Evolutionary conservation across 345 rosid species (phyloP).

Genomic region (Eucalyptus lansdowneana): DNA sequence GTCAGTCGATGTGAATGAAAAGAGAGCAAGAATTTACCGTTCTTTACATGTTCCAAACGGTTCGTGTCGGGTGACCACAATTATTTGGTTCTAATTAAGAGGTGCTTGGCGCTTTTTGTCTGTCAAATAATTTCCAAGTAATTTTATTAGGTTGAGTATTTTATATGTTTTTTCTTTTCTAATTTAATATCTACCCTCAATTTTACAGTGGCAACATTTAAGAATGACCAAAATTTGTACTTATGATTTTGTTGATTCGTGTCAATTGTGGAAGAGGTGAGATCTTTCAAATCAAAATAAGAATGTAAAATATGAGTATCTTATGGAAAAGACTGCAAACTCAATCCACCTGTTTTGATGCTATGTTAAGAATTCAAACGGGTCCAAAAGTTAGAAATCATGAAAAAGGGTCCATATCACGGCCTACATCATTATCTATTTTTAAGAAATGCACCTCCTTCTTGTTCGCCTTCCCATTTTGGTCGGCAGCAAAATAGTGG

Average conservation of each 20-base stretch:
- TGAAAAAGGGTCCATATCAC: neutral
- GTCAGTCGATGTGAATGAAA: neutral
- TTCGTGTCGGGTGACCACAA: neutral
- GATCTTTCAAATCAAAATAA: neutral
- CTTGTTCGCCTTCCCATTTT: neutral
- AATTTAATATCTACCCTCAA: neutral
- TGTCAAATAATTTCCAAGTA: neutral
- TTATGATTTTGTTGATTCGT: neutral
- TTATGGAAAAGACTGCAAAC: neutral
- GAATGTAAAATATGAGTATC: neutral
- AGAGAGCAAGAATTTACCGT: neutral
- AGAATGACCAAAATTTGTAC: neutral
- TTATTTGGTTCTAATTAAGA: neutral
- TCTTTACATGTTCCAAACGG: neutral
- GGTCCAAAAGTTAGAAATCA: neutral
- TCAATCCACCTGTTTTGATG: neutral
- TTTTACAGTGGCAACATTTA: neutral
- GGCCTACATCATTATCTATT: neutral
- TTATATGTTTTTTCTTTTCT: too few relatives aligned
- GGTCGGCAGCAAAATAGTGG: neutral
- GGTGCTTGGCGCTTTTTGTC: neutral
- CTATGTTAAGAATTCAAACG: fast-evolving
- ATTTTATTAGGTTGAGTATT: neutral
- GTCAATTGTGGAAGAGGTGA: neutral
- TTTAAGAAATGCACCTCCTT: neutral